Evolutionary conservation across 352 stramenopile species (phyloP).

Genomic region (Pythium volutum): DNA sequence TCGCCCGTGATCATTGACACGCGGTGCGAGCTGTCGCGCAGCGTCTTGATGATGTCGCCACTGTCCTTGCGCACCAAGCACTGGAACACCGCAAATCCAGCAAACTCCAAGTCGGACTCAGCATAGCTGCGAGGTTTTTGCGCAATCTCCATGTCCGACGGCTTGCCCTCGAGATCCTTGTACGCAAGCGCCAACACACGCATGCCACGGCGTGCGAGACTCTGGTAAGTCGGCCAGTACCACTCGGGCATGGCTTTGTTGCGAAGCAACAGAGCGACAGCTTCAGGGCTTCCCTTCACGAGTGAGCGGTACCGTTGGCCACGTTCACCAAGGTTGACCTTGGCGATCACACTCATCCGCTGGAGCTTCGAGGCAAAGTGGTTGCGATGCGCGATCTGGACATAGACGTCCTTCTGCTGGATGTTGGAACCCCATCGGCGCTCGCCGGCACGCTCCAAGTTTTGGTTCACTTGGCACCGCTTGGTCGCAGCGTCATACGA

Average conservation of each 20-base stretch:
- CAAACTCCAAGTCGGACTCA: constrained; percentile 94
- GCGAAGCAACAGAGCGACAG: constrained; percentile 84
- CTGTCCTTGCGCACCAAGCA: constrained; percentile 96
- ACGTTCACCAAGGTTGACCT: constrained; percentile 75
- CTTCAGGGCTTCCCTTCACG: constrained; percentile 97
- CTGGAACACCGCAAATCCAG: constrained; percentile 92
- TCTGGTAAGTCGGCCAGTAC: constrained; percentile 90
- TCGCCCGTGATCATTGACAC: constrained; percentile 99
- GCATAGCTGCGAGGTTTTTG: constrained; percentile 84
- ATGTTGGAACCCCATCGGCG: constrained; percentile 66
- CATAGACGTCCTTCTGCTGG: constrained; percentile 77
- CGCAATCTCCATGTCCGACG: constrained; percentile 70
- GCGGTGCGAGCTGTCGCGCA: constrained; percentile 91
- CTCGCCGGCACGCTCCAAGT: constrained; percentile 61
- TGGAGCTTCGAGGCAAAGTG: constrained; percentile 96
- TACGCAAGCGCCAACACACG: constrained; percentile 96
- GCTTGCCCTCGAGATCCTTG: constrained; percentile 83
- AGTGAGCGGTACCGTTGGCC: constrained; percentile 83
- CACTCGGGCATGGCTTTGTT: constrained; percentile 79
- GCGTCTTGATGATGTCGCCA: constrained; percentile 89
- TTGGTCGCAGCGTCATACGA: constrained; percentile 73
- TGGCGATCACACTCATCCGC: constrained; percentile 96
- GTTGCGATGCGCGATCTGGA: constrained; percentile 93
- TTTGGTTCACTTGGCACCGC: constrained; percentile 71
- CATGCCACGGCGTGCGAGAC: constrained; percentile 78